A percentile compares a stretch with the other conserved stretches of the same genome.
These are phyloP conservation scores for Sugiyamaella americana DNA, from an alignment of 805 yeast species.

Conservation along the genomic window DNA sequence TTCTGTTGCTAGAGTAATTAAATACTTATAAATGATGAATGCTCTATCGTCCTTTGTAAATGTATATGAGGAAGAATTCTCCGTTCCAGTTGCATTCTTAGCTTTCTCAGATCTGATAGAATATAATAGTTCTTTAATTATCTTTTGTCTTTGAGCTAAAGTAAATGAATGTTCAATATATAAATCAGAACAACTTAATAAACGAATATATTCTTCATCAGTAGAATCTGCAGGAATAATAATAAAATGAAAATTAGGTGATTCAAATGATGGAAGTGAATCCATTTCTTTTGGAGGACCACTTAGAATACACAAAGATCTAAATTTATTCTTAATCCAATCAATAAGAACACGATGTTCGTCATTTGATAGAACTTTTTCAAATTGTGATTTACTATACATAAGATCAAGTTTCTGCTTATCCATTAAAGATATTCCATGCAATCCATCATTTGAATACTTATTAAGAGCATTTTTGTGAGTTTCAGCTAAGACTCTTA, in stretches of 20 bases:
- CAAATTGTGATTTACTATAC: conserved; percentile 46
- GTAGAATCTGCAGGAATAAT: conserved; percentile 39
- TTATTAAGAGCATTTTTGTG: conserved; percentile 6
- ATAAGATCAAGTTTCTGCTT: conserved; percentile 45
- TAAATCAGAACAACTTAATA: conserved; percentile 44
- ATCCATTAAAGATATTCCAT: conserved; percentile 24
- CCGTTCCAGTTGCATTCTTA: background rate
- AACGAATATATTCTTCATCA: conserved; percentile 41
- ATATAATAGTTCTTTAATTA: conserved; percentile 35
- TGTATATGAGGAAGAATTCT: background rate
- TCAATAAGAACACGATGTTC: conserved; percentile 63
- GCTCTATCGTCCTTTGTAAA: conserved; percentile 38
- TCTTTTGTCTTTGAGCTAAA: conserved; percentile 34
- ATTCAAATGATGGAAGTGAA: conserved; percentile 26
- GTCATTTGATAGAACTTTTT: conserved; percentile 38
- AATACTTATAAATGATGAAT: conserved; percentile 42
- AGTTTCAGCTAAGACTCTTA: conserved; percentile 6
- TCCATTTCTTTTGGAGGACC: conserved; percentile 40
- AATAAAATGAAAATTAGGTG: conserved; percentile 25
- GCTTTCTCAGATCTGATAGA: conserved; percentile 1
- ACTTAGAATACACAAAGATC: conserved; percentile 52
- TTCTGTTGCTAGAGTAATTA: conserved; percentile 48
- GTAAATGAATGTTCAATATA: conserved; percentile 52
- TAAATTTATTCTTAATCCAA: conserved; percentile 59
- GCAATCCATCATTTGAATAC: conserved; percentile 9